phyloP scores from a whole-genome alignment of 192 early-diverging fungal species.

The Borealophlyctis nickersoniae region DNA sequence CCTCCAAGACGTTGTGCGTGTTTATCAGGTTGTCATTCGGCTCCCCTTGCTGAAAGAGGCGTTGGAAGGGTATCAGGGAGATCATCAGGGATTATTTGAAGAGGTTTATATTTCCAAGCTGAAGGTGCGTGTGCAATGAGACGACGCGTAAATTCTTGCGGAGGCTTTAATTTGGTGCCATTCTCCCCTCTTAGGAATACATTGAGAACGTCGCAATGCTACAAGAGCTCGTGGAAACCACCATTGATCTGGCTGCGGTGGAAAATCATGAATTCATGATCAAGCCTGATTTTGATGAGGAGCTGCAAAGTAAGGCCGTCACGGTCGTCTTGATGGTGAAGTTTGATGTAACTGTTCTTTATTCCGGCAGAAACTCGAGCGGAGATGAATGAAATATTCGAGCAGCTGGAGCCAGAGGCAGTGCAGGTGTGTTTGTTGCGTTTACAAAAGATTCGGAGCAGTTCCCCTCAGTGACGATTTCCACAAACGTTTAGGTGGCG shows the following conservation, averaged over 20 bases:
- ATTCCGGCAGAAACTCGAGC: slow-evolving; percentile 33
- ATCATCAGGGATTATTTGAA: slow-evolving; percentile 47
- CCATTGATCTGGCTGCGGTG: slow-evolving; percentile 80
- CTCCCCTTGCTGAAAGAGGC: slow-evolving; percentile 63
- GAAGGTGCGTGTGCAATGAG: slow-evolving; percentile 20
- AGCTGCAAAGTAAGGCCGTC: slow-evolving; percentile 54
- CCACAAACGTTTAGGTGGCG: slow-evolving; percentile 44
- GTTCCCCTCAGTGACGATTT: slow-evolving; percentile 10
- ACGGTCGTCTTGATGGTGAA: neutral
- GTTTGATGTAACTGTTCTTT: neutral
- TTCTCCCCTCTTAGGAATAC: slow-evolving; percentile 35
- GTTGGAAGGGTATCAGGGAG: slow-evolving; percentile 47
- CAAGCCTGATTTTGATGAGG: slow-evolving; percentile 77
- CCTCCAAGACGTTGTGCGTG: slow-evolving; percentile 74
- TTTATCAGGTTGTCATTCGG: slow-evolving; percentile 79
- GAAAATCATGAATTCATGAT: slow-evolving; percentile 86
- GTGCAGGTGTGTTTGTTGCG: slow-evolving; percentile 38
- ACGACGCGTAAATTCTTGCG: neutral
- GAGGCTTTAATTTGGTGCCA: neutral
- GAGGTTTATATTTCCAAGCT: slow-evolving; percentile 51
- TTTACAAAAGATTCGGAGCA: neutral
- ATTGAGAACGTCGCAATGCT: slow-evolving; percentile 59
- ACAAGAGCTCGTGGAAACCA: slow-evolving; percentile 83
- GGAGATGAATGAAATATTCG: slow-evolving; percentile 52
- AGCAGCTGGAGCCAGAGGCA: slow-evolving; percentile 62